phyloP scores from a whole-genome alignment of 139 green algal species.

The Desmodesmus armatus region DNA sequence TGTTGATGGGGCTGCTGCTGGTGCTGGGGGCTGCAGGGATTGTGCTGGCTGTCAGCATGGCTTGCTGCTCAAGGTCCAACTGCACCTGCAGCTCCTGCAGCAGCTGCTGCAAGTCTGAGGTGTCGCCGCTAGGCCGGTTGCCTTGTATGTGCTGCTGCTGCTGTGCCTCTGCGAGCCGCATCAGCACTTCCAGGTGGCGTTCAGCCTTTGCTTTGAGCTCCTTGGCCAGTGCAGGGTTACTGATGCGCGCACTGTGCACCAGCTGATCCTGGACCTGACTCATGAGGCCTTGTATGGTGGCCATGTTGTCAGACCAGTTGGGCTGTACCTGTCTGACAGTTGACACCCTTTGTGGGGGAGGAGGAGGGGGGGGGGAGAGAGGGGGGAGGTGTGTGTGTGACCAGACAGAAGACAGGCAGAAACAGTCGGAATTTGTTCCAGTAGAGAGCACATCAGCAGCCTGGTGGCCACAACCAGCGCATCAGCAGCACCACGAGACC shows the following conservation, averaged over 20 bases:
- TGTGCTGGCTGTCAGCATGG: background rate
- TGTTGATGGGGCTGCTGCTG: background rate
- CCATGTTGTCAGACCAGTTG: slow-evolving; percentile 28
- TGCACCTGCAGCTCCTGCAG: slow-evolving; percentile 30
- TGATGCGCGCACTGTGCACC: background rate
- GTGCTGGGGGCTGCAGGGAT: background rate
- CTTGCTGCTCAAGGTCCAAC: slow-evolving; percentile 23
- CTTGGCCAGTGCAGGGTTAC: background rate
- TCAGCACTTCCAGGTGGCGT: slow-evolving; percentile 32
- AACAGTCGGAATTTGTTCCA: too few species aligned
- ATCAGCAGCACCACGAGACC: too few species aligned
- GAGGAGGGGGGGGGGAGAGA: too few species aligned
- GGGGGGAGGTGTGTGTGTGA: too few species aligned
- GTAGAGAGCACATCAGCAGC: too few species aligned
- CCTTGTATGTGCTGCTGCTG: background rate
- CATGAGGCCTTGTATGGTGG: slow-evolving; percentile 29
- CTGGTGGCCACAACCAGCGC: too few species aligned
- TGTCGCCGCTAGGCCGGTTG: background rate
- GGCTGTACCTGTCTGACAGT: too few species aligned
- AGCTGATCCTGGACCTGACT: slow-evolving; percentile 11
- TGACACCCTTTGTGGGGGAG: too few species aligned
- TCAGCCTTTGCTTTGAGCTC: slow-evolving; percentile 2
- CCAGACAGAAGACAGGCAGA: too few species aligned
- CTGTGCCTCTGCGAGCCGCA: slow-evolving; percentile 38
- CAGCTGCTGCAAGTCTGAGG: slow-evolving; percentile 12